Conservation (phyloP, 371 early-diverging fungal species). For the Saksenaea vasiformis region DNA sequence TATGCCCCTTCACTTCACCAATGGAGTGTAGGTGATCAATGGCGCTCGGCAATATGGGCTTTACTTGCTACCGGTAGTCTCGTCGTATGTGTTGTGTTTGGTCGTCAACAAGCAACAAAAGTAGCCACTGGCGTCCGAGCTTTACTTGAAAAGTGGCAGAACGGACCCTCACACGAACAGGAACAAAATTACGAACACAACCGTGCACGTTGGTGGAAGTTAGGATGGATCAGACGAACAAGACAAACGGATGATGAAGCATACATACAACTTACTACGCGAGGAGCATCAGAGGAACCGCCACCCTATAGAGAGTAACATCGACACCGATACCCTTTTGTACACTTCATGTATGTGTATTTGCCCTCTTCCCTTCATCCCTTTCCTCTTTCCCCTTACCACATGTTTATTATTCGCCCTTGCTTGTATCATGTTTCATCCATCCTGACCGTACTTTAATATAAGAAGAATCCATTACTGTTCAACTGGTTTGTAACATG, state of each 20-base stretch:
- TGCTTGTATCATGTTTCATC: conserved; percentile 1
- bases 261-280: conserved; percentile 33
- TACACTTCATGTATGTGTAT: not conserved
- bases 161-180: conserved; percentile 16
- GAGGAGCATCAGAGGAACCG: conserved; percentile 30
- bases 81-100: conserved; percentile 29
- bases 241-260: conserved; percentile 21
- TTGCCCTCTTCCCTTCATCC: not conserved
- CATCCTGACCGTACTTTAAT: not conserved
- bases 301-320: conserved; percentile 37
- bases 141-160: conserved; percentile 40
- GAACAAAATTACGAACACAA: not conserved
- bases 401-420: not conserved
- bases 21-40: conserved; percentile 49
- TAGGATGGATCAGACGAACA: conserved; percentile 34
- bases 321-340: not conserved
- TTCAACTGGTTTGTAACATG: not conserved
- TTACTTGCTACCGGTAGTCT: conserved; percentile 37
- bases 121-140: conserved; percentile 22
- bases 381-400: not conserved
- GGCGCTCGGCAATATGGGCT: conserved; percentile 37
- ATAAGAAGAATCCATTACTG: not conserved
- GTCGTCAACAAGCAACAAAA: conserved; percentile 33
- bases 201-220: conserved; percentile 32
- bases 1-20: conserved; percentile 31